phyloP scores from a whole-genome alignment of 768 basidiomycete species.

The Fistulinella prunicolor region DNA sequence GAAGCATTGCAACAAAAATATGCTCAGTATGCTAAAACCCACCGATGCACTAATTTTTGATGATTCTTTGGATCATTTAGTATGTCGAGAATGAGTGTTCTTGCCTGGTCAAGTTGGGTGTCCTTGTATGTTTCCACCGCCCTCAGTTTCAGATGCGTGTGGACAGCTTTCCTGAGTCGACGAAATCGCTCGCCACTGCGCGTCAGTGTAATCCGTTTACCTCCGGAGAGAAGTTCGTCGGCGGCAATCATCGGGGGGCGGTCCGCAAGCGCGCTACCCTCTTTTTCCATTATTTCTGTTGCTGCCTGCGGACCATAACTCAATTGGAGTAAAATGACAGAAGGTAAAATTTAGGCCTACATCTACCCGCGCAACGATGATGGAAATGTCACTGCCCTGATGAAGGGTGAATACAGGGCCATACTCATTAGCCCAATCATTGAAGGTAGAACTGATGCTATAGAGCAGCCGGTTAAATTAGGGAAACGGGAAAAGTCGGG shows the following conservation, averaged over 20 bases:
- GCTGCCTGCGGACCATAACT: constrained; percentile 43
- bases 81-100: constrained; percentile 24
- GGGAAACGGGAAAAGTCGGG: neutral
- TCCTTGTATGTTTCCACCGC: constrained; percentile 43
- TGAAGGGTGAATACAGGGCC: constrained; percentile 57
- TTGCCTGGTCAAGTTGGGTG: constrained; percentile 38
- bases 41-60: constrained; percentile 48
- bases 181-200: constrained; percentile 52
- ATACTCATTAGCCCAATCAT: constrained; percentile 54
- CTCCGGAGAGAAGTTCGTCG: constrained; percentile 51
- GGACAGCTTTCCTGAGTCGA: constrained; percentile 52
- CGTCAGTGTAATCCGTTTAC: constrained; percentile 50
- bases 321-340: neutral
- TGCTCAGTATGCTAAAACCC: constrained; percentile 25
- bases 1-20: neutral
- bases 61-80: constrained; percentile 29
- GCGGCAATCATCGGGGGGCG: constrained; percentile 52
- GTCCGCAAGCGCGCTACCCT: constrained; percentile 50
- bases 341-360: constrained; percentile 6
- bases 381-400: constrained; percentile 35
- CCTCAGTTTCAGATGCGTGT: constrained; percentile 52
- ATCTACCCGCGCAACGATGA: constrained; percentile 19
- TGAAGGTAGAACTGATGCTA: constrained; percentile 33
- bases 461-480: neutral
- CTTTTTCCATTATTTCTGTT: constrained; percentile 60